Conservation (phyloP, 768 basidiomycete species). For the Flagelloscypha sp. region DNA sequence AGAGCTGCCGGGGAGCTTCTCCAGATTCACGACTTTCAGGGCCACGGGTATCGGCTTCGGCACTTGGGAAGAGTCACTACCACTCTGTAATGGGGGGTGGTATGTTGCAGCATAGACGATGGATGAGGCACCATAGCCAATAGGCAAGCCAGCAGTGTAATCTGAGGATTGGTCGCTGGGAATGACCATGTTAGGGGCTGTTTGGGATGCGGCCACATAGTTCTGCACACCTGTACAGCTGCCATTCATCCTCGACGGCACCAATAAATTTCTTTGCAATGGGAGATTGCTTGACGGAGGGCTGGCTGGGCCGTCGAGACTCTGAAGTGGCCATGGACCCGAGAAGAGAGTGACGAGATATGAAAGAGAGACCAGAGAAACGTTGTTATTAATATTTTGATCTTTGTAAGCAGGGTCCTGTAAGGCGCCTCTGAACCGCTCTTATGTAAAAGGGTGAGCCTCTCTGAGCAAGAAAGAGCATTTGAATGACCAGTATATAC, state of each 20-base stretch:
- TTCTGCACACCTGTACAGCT: slow-evolving; percentile 57
- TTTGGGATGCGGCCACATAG: slow-evolving; percentile 3
- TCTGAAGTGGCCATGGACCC: not conserved
- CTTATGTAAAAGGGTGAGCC: too few species aligned
- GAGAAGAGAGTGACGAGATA: too few species aligned
- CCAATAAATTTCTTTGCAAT: slow-evolving; percentile 48
- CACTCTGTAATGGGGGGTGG: slow-evolving; percentile 28
- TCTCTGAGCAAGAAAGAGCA: too few species aligned
- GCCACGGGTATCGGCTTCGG: slow-evolving; percentile 52
- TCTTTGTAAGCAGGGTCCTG: too few species aligned
- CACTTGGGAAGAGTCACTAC: slow-evolving; percentile 8
- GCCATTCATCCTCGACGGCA: slow-evolving; percentile 79
- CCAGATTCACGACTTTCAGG: slow-evolving; percentile 85
- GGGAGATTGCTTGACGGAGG: not conserved
- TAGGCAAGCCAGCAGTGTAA: slow-evolving; percentile 68
- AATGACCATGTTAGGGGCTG: slow-evolving; percentile 7
- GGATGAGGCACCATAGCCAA: slow-evolving; percentile 89
- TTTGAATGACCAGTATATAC: too few species aligned
- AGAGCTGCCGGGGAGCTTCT: slow-evolving; percentile 62
- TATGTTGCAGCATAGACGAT: slow-evolving; percentile 79
- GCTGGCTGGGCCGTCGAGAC: not conserved
- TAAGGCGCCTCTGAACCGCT: too few species aligned
- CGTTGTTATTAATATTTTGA: too few species aligned
- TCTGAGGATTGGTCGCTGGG: slow-evolving; percentile 59
- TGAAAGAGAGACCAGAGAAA: too few species aligned